Evolutionary conservation across 2,329 filamentous ascomycete genomes (phyloP).

Genomic region (Xylaria sp.): DNA sequence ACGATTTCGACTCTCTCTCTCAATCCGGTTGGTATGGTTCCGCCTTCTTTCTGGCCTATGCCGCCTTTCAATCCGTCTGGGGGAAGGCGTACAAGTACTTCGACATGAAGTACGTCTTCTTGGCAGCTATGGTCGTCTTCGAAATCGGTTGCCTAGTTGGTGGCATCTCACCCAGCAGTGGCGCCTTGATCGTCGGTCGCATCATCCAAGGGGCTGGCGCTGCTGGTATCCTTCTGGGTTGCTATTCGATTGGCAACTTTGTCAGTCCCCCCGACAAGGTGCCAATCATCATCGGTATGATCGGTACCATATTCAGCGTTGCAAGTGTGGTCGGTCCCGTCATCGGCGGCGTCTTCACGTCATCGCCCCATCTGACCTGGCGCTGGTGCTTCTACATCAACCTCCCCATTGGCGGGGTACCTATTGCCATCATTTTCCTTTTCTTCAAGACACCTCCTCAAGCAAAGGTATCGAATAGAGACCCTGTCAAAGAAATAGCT

Average conservation of each 20-base stretch:
- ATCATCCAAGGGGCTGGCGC: conserved; percentile 52
- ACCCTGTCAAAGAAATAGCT: conserved; percentile 37
- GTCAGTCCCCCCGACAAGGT: conserved; percentile 47
- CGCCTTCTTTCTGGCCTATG: conserved; percentile 49
- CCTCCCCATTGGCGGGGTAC: conserved; percentile 49
- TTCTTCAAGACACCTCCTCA: conserved; percentile 44
- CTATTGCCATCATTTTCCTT: conserved; percentile 43
- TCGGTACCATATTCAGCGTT: conserved; percentile 49
- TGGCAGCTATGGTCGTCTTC: conserved; percentile 48
- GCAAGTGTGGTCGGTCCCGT: conserved; percentile 49
- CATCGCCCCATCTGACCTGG: conserved; percentile 44
- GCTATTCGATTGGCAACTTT: conserved; percentile 46
- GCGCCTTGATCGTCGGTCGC: conserved; percentile 53
- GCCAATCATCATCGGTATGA: conserved; percentile 47
- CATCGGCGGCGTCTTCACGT: conserved; percentile 51
- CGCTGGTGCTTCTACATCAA: conserved; percentile 54
- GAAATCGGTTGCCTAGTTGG: conserved; percentile 53
- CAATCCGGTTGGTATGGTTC: conserved; percentile 53
- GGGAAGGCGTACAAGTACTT: conserved; percentile 53
- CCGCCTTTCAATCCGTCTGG: conserved; percentile 51
- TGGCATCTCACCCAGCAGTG: conserved; percentile 50
- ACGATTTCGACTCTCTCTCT: conserved; percentile 48
- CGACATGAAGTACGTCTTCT: conserved; percentile 48
- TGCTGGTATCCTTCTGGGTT: conserved; percentile 51
- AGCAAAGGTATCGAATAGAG: conserved; percentile 12